Percentiles rank a stretch among this genome's conserved stretches.
Conservation (phyloP, 1,139 yeast species). For the Blastobotrys petasosporus region DNA sequence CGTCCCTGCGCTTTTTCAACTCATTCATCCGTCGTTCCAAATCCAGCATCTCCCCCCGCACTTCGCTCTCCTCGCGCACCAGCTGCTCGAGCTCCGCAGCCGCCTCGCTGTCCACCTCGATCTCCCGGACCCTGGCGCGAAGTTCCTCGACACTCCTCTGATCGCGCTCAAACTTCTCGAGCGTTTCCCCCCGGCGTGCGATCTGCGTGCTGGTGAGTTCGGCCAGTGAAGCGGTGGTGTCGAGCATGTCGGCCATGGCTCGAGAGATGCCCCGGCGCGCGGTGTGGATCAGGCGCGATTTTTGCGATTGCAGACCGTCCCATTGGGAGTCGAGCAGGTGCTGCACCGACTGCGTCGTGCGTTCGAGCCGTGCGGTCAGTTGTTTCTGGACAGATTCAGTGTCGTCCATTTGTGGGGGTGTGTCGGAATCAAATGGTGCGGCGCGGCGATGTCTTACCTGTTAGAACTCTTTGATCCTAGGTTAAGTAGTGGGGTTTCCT, state of each 20-base stretch:
- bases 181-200: constrained; percentile 15
- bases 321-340: constrained; percentile 23
- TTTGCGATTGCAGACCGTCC: constrained; percentile 21
- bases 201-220: constrained; percentile 17
- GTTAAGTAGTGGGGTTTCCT: too few relatives aligned
- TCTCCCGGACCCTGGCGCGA: constrained; percentile 12
- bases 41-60: too few relatives aligned
- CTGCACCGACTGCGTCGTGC: constrained; percentile 15
- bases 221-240: constrained; percentile 16
- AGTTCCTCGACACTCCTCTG: constrained; percentile 14
- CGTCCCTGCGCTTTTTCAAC: too few relatives aligned
- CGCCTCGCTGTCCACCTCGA: constrained; percentile 15
- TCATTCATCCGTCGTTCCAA: too few relatives aligned
- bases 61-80: constrained; percentile 7
- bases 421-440: too few relatives aligned
- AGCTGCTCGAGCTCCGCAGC: constrained; percentile 9
- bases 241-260: constrained; percentile 18
- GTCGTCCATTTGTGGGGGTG: too few relatives aligned
- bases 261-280: constrained; percentile 21
- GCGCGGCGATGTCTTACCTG: too few relatives aligned
- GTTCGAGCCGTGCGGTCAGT: too few relatives aligned
- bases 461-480: too few relatives aligned
- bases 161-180: constrained; percentile 12
- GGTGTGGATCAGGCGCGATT: constrained; percentile 18
- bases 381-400: too few relatives aligned